Evolutionary conservation across 768 basidiomycete species (phyloP), one percentile per base, ranked within the genome.

Genomic region (Lanmaoa rubissima): DNA sequence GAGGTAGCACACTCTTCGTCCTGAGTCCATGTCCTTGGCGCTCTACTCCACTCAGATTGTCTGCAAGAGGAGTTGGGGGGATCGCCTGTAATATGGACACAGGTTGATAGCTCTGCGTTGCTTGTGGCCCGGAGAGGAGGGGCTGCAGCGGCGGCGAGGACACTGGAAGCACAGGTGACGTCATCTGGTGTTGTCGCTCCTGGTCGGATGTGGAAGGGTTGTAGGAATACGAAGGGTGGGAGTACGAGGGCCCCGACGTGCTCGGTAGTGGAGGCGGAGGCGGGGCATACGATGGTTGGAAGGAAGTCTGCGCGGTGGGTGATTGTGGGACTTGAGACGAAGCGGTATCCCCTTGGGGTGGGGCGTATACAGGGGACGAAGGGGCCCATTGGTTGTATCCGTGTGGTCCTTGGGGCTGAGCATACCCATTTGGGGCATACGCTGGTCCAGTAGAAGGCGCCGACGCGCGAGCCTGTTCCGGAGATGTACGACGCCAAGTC

Each of bases 401-500:
- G 42, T 41, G 59, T 46, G 46, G 69, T 51, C 51, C 55, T 40
- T 60, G 57, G 11, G 61, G 1, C 53, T 55, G 73, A 61, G 44
- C 76, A 73, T 64, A 79, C 73, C 32, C 74, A 53, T 58, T 66
- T 26, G 47, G 71, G 59, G 19, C 16, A 38, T 57, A 38, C n/a
- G 28, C 19, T 16, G 55, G 51, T 64, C 66, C 53, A 69, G 59
- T n/a, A 65, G 74, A 39, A 76, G 67, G 47, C 26, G 63, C 58
- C 14, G 68, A 53, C 1, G 62, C 54, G 48, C 48, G 66, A 40
- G 45, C 28, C 21, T 57, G 65, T 51, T 67, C 68, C 5, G 56
- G 47, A 39, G 70, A 57, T 14, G 68, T 52, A 42, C 59, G 70
- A 41, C 83, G 76, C 86, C 88, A 90, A 40, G 82, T 76, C 1